Conservation (phyloP, 1,139 yeast species). For the Geotrichum cucujoidarum region DNA sequence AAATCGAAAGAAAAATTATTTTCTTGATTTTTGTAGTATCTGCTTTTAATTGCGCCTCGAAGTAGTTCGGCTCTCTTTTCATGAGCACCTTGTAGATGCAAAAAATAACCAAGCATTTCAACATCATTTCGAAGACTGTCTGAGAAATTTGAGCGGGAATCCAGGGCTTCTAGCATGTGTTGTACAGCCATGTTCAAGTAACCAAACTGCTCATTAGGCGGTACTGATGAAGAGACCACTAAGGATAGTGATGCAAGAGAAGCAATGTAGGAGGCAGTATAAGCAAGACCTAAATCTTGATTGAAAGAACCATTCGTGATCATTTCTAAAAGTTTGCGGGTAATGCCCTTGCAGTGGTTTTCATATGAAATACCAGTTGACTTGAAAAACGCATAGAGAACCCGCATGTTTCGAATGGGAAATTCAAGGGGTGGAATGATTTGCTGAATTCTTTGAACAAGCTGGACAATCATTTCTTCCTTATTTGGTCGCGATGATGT, state of each 20-base stretch:
- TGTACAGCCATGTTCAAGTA: constrained; percentile 18
- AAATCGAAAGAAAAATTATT: constrained; percentile 11
- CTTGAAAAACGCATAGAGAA: constrained; percentile 10
- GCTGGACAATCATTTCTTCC: constrained; percentile 2
- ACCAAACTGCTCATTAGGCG: constrained; percentile 18
- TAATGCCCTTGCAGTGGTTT: constrained; percentile 1
- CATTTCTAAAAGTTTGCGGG: constrained; percentile 5
- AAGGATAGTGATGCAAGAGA: constrained; percentile 19
- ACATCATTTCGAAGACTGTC: constrained; percentile 14
- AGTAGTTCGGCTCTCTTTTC: constrained; percentile 23
- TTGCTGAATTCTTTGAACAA: constrained; percentile 11
- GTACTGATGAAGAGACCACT: constrained; percentile 16
- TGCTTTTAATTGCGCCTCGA: constrained; percentile 15
- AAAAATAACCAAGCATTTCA: constrained; percentile 19
- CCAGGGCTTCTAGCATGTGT: constrained; percentile 15
- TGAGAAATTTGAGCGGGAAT: constrained; percentile 5
- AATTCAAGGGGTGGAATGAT: constrained; percentile 7
- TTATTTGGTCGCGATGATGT: constrained; percentile 11
- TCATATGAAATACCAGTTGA: constrained; percentile 14
- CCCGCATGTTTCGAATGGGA: constrained; percentile 16
- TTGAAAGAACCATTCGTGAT: constrained; percentile 3
- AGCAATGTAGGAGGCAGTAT: constrained; percentile 11
- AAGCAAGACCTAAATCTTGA: constrained; percentile 9
- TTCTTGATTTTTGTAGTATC: constrained; percentile 6
- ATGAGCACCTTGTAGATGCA: constrained; percentile 25